A percentile compares a stretch with the other conserved stretches of the same genome.
Evolutionary conservation across 2,329 filamentous ascomycete species (phyloP).

Genomic region (Furcasterigmium furcatum): DNA sequence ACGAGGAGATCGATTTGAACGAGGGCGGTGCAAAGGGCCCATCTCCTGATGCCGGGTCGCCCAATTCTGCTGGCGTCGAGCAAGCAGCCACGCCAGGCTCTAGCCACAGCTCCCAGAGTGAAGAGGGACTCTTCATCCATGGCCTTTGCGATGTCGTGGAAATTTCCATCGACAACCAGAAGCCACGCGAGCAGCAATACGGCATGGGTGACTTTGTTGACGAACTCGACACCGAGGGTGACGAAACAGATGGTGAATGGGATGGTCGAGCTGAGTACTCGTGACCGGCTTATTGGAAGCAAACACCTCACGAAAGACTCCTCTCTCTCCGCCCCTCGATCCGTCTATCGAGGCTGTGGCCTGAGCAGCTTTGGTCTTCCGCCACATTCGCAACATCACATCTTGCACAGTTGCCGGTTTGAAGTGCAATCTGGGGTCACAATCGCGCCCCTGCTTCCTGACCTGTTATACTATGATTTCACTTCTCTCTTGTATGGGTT

Average conservation of each 20-base stretch:
- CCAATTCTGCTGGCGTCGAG: background rate
- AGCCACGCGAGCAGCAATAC: constrained; percentile 65
- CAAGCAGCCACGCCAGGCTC: constrained; percentile 5
- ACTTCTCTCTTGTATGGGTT: too few relatives aligned
- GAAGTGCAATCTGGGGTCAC: too few relatives aligned
- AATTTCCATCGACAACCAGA: constrained; percentile 72
- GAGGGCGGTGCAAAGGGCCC: constrained; percentile 3
- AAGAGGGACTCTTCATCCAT: constrained; percentile 45
- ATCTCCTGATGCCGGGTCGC: constrained; percentile 6
- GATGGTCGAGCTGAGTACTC: constrained; percentile 45
- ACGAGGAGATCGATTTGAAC: too few relatives aligned
- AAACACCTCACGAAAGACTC: too few relatives aligned
- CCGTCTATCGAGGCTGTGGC: too few relatives aligned
- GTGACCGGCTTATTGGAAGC: too few relatives aligned
- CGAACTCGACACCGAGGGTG: constrained; percentile 45
- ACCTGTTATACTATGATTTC: too few relatives aligned
- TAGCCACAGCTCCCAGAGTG: constrained; percentile 9
- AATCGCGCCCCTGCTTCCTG: too few relatives aligned
- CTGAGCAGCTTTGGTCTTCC: too few relatives aligned
- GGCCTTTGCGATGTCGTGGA: constrained; percentile 69
- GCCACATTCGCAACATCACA: too few relatives aligned
- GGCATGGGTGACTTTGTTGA: constrained; percentile 65
- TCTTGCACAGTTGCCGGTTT: too few relatives aligned
- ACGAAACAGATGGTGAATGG: constrained; percentile 55
- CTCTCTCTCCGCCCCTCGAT: too few relatives aligned